Evolutionary conservation across 2,329 filamentous ascomycete species (phyloP).

Genomic region (Leptographium wingfieldii): DNA sequence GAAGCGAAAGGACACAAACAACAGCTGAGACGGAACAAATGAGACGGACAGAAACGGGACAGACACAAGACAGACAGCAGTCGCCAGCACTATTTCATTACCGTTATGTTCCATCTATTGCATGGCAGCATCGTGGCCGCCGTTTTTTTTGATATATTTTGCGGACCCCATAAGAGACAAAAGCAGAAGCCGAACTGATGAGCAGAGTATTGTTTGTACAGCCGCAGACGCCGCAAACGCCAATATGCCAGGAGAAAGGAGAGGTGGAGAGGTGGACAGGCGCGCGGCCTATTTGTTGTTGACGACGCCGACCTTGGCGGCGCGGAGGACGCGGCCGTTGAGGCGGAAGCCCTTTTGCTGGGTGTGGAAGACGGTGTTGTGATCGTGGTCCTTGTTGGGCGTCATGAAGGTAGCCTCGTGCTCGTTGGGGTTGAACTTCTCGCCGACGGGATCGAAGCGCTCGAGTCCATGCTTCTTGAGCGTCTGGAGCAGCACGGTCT

Average conservation of each 20-base stretch:
- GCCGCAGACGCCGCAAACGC: slow-evolving; percentile 7
- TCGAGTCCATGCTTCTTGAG: slow-evolving; percentile 90
- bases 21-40: too few relatives aligned
- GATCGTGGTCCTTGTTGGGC: slow-evolving; percentile 73
- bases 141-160: not conserved
- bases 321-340: slow-evolving; percentile 79
- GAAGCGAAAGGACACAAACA: not conserved
- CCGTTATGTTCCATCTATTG: too few relatives aligned
- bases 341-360: slow-evolving; percentile 94
- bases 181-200: slow-evolving; percentile 6
- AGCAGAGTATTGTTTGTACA: slow-evolving; percentile 11
- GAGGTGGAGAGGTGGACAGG: not conserved
- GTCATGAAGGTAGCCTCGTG: slow-evolving; percentile 96
- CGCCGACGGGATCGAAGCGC: slow-evolving; percentile 68
- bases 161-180: not conserved
- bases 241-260: slow-evolving; percentile 4
- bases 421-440: slow-evolving; percentile 91
- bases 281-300: slow-evolving; percentile 49
- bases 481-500: slow-evolving; percentile 73
- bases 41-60: too few relatives aligned
- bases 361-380: slow-evolving; percentile 80
- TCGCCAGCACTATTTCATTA: too few relatives aligned
- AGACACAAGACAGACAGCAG: too few relatives aligned
- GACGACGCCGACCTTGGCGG: slow-evolving; percentile 91
- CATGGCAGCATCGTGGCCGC: not conserved